These are phyloP conservation scores for Tetrahymena malaccensis DNA, from an alignment of 73 alveolate genomes.

Conservation along the genomic window DNA sequence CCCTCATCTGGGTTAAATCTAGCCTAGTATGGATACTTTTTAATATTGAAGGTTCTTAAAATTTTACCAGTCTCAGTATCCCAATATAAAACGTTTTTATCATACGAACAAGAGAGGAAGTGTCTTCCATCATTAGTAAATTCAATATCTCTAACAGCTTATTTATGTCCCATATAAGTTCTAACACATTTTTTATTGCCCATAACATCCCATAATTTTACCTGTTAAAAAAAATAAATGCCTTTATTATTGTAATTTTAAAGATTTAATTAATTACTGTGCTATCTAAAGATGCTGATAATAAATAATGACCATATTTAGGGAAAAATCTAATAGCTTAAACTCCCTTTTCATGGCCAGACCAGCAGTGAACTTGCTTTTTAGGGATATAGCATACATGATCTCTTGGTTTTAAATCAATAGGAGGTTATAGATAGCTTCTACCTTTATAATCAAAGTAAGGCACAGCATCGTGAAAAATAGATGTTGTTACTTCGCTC, in stretches of 20 bases:
- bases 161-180: constrained; percentile 93
- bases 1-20: constrained; percentile 85
- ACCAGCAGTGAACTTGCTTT: constrained; percentile 88
- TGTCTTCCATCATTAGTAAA: constrained; percentile 88
- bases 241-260: constrained; percentile 21
- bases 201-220: constrained; percentile 95
- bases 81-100: constrained; percentile 87
- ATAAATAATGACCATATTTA: constrained; percentile 85
- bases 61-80: constrained; percentile 98
- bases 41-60: constrained; percentile 63
- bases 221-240: constrained; percentile 33
- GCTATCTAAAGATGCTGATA: constrained; percentile 85
- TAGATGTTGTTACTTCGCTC: constrained; percentile 18
- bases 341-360: constrained; percentile 91
- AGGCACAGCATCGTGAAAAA: constrained; percentile 50
- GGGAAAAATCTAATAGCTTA: constrained; percentile 89
- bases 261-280: constrained; percentile 37
- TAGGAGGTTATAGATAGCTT: constrained; percentile 82
- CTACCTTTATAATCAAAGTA: constrained; percentile 66
- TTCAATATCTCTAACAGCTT: constrained; percentile 92
- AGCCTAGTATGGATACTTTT: constrained; percentile 88
- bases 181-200: constrained; percentile 85
- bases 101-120: constrained; percentile 88
- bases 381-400: constrained; percentile 91
- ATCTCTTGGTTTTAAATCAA: constrained; percentile 78